Conservation (phyloP, 306 rosid species). For the Astragalus glycyphyllos region DNA sequence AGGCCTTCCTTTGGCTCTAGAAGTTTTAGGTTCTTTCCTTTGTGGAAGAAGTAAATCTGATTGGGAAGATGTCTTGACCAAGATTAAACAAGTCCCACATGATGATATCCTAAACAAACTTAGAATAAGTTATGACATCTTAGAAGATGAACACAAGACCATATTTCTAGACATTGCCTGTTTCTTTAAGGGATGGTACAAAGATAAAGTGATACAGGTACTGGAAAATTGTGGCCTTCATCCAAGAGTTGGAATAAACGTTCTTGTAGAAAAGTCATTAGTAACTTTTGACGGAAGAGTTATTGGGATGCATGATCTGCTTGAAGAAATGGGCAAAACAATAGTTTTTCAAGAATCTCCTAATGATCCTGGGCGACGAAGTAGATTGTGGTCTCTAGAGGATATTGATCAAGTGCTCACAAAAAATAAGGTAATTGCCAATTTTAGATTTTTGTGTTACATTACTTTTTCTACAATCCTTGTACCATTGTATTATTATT, state of each 20-base stretch:
- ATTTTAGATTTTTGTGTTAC: background rate
- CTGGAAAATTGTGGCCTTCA: background rate
- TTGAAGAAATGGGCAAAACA: constrained; percentile 32
- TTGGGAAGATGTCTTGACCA: constrained; percentile 18
- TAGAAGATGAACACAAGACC: background rate
- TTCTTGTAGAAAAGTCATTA: constrained; percentile 32
- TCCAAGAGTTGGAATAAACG: background rate
- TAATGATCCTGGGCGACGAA: background rate
- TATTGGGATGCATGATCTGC: constrained; percentile 36
- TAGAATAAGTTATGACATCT: constrained; percentile 26
- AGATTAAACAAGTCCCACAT: background rate
- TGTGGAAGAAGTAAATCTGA: background rate
- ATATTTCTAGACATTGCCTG: constrained; percentile 39
- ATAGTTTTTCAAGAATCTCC: constrained; percentile 11
- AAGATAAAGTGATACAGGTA: background rate
- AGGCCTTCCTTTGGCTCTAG: constrained; percentile 37
- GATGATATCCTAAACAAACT: background rate
- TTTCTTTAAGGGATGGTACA: constrained; percentile 27
- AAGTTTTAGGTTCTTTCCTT: constrained; percentile 34
- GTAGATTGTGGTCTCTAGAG: constrained; percentile 8
- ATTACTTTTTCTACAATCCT: constrained; percentile 1
- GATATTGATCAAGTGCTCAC: background rate
- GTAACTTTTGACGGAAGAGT: background rate
- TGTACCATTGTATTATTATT: background rate
- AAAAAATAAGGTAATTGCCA: background rate